Evolutionary conservation across 176 grass and related monocot species (phyloP).

Genomic region (Cenchrus purpureus): DNA sequence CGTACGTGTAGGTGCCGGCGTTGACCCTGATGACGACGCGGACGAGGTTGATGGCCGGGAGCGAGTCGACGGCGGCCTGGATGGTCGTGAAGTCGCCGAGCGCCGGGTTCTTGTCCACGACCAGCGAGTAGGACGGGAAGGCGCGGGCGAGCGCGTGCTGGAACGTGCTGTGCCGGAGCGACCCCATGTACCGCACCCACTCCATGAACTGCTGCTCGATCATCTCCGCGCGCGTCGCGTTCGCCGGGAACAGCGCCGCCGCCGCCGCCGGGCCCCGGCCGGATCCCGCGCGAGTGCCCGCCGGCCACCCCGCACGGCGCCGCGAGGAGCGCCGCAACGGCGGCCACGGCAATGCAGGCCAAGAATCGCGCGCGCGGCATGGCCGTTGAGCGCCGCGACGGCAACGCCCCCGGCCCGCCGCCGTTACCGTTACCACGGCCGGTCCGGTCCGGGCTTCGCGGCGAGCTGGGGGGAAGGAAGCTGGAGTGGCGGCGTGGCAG

Average conservation of each 20-base stretch:
- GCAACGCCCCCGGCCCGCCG: not conserved
- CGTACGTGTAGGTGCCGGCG: constrained; percentile 91
- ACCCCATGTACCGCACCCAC: constrained; percentile 76
- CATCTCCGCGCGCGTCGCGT: constrained; percentile 61
- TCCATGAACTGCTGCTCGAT: constrained; percentile 72
- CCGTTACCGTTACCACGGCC: not conserved
- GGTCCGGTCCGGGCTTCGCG: not conserved
- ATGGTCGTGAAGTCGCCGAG: constrained; percentile 75
- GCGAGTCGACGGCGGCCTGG: constrained; percentile 85
- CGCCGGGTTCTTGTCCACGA: constrained; percentile 68
- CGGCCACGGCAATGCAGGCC: not conserved
- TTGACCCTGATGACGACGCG: constrained; percentile 96
- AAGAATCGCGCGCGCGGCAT: not conserved
- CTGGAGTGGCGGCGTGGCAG: constrained; percentile 32
- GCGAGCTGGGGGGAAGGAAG: constrained; percentile 25
- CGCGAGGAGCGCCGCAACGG: not conserved
- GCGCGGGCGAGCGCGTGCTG: constrained; percentile 53
- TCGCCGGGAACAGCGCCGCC: constrained; percentile 48
- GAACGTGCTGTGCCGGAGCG: constrained; percentile 62
- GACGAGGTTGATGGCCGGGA: constrained; percentile 79
- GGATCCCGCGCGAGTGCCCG: not conserved
- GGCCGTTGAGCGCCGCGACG: not conserved
- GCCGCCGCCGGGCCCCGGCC: not conserved
- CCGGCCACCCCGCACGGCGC: constrained; percentile 23
- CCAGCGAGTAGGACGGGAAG: constrained; percentile 58